These are phyloP conservation scores for Thalassiosira exigua DNA, from an alignment of 352 stramenopile genomes.

Conservation along the genomic window DNA sequence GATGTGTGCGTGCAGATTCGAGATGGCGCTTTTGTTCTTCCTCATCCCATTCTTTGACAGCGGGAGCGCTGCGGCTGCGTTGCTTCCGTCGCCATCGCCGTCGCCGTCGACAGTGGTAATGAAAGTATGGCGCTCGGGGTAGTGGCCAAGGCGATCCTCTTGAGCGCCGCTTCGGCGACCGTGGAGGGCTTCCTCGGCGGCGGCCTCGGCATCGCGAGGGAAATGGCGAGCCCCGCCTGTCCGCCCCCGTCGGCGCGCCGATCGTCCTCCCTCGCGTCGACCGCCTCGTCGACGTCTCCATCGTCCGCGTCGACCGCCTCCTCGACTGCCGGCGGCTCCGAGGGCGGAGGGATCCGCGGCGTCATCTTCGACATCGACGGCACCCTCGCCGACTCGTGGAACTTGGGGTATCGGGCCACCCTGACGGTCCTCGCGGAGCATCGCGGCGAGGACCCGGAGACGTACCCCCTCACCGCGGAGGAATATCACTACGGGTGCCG, in stretches of 20 bases:
- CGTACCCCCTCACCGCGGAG: conserved; percentile 62
- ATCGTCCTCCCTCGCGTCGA: too few relatives aligned
- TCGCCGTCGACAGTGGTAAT: conserved; percentile 4
- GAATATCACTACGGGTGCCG: conserved; percentile 78
- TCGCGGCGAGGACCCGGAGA: conserved; percentile 58
- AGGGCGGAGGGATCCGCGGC: conserved; percentile 35
- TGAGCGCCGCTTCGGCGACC: background rate
- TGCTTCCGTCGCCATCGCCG: too few relatives aligned
- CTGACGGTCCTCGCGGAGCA: conserved; percentile 66
- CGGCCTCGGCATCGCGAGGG: too few relatives aligned
- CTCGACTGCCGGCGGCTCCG: background rate
- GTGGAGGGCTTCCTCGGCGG: conserved; percentile 2
- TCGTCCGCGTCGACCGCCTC: conserved; percentile 1
- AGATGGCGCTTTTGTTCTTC: too few relatives aligned
- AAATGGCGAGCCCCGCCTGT: too few relatives aligned
- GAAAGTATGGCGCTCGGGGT: background rate
- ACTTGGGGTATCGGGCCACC: conserved; percentile 81
- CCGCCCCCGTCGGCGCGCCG: too few relatives aligned
- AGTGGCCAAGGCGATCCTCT: background rate
- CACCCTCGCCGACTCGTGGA: conserved; percentile 83
- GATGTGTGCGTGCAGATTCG: too few relatives aligned
- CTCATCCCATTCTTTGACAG: background rate
- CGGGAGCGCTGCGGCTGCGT: too few relatives aligned
- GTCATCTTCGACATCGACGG: conserved; percentile 87
- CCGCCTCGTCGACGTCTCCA: too few relatives aligned